phyloP scores from a whole-genome alignment of 192 early-diverging fungal genomes.

The Coemansia sp. region DNA sequence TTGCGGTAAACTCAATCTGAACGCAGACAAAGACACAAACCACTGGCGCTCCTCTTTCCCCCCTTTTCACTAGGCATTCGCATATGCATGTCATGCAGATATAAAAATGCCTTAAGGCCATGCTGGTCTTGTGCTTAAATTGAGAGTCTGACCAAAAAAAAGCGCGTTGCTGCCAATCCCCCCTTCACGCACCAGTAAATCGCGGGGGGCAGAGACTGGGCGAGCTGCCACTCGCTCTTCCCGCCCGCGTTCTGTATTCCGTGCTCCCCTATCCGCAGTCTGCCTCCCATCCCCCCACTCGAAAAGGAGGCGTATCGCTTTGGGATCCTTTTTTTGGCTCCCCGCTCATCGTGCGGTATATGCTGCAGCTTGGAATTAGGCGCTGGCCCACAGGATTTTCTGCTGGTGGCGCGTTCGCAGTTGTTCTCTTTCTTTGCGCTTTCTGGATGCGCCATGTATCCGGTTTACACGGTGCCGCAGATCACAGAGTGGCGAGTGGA shows the following conservation, averaged over 20 bases:
- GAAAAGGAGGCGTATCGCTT: neutral
- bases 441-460: neutral
- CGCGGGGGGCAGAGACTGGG: neutral
- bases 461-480: neutral
- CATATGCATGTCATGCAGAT: conserved; percentile 10
- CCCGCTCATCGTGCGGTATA: neutral
- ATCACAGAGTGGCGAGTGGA: neutral
- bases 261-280: neutral
- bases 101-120: neutral
- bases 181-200: conserved; percentile 8
- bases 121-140: conserved; percentile 15
- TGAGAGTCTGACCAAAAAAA: conserved; percentile 14
- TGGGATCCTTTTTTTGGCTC: neutral
- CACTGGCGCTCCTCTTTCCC: neutral
- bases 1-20: neutral
- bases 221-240: neutral
- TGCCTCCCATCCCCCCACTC: neutral
- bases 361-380: neutral
- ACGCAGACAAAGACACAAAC: conserved; percentile 3
- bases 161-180: conserved; percentile 2
- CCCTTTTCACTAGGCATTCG: neutral
- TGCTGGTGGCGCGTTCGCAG: neutral
- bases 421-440: neutral
- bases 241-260: neutral
- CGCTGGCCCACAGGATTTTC: neutral